These are phyloP conservation scores for Emericellopsis terricola DNA, from an alignment of 495 filamentous ascomycete genomes.

Conservation along the genomic window DNA sequence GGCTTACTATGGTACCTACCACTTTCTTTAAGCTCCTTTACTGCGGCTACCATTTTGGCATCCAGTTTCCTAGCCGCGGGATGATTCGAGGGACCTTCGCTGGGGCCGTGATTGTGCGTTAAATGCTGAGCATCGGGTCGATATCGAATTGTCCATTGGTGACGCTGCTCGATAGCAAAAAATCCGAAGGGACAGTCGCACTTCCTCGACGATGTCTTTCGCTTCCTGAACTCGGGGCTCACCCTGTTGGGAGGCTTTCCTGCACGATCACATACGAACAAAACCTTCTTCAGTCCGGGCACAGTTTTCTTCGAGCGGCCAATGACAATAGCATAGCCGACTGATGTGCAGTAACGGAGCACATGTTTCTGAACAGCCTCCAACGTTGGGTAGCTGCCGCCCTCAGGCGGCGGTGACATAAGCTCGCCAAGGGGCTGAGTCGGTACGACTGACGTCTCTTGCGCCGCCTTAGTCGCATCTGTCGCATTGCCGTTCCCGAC, in stretches of 20 bases:
- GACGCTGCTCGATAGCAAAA: conserved; percentile 37
- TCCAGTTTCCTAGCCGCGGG: conserved; percentile 37
- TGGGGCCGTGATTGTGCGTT: conserved; percentile 35
- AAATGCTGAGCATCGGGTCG: conserved; percentile 29
- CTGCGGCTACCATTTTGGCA: conserved; percentile 37
- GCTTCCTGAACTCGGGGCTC: conserved; percentile 31
- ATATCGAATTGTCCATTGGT: conserved; percentile 37
- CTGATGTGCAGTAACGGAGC: conserved; percentile 32
- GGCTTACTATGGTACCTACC: conserved; percentile 17
- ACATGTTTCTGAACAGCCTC: conserved; percentile 35
- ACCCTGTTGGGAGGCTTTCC: conserved; percentile 34
- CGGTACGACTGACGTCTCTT: too few relatives aligned
- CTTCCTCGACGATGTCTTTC: conserved; percentile 37
- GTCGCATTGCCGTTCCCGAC: too few relatives aligned
- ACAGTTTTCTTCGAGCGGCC: conserved; percentile 39
- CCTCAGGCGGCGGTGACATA: conserved; percentile 37
- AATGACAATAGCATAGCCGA: conserved; percentile 39
- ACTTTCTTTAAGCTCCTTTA: conserved; percentile 34
- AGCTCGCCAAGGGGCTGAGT: conserved; percentile 23
- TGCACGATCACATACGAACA: conserved; percentile 37
- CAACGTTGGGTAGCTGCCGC: conserved; percentile 33
- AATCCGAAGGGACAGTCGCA: conserved; percentile 40
- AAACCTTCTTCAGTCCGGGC: conserved; percentile 36
- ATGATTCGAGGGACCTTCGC: conserved; percentile 35
- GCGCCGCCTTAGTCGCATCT: too few relatives aligned